A percentile compares a stretch with the other conserved stretches of the same genome.
Evolutionary conservation across 495 filamentous ascomycete genomes (phyloP).

Genomic region (Chaetomium cochliodes): DNA sequence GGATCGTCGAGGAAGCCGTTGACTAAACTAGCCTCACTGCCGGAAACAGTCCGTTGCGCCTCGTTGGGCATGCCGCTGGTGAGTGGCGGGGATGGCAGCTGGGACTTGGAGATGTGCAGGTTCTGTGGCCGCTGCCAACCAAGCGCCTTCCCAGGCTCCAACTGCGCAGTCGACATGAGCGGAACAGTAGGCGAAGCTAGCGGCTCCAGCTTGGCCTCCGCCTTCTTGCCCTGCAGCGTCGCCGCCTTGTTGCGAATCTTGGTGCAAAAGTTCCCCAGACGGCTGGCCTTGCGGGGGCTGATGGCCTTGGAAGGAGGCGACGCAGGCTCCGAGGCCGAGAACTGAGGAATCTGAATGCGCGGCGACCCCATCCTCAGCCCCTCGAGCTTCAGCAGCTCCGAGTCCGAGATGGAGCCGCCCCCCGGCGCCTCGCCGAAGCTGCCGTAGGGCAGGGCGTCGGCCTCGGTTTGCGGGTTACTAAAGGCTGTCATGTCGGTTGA

Average conservation of each 20-base stretch:
- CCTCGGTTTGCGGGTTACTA: slow-evolving; percentile 8
- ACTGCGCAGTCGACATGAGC: slow-evolving; percentile 30
- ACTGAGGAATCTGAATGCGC: slow-evolving; percentile 28
- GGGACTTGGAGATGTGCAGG: slow-evolving; percentile 21
- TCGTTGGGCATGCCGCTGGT: slow-evolving; percentile 34
- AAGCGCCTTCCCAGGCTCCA: slow-evolving; percentile 20
- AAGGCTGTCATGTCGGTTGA: slow-evolving; percentile 8
- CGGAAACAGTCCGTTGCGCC: not conserved
- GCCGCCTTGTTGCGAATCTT: slow-evolving; percentile 35
- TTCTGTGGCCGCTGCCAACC: slow-evolving; percentile 21
- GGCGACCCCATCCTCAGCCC: slow-evolving; percentile 46
- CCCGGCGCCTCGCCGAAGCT: slow-evolving; percentile 23
- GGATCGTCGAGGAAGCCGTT: slow-evolving; percentile 41
- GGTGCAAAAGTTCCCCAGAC: slow-evolving; percentile 31
- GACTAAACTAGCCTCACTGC: slow-evolving; percentile 26
- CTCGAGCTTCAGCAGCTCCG: slow-evolving; percentile 48
- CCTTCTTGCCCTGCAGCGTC: slow-evolving; percentile 25
- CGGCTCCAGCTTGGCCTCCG: slow-evolving; percentile 2
- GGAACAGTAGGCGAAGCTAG: not conserved
- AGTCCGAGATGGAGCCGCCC: slow-evolving; percentile 47
- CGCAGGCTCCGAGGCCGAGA: slow-evolving; percentile 32
- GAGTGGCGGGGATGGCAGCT: slow-evolving; percentile 39
- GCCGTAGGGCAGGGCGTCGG: slow-evolving; percentile 13
- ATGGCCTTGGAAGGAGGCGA: slow-evolving; percentile 29
- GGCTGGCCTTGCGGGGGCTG: slow-evolving; percentile 32